Evolutionary conservation across 2,329 filamentous ascomycete species (phyloP), one percentile per base, ranked within the genome.

Genomic region (Clonostachys byssicola): DNA sequence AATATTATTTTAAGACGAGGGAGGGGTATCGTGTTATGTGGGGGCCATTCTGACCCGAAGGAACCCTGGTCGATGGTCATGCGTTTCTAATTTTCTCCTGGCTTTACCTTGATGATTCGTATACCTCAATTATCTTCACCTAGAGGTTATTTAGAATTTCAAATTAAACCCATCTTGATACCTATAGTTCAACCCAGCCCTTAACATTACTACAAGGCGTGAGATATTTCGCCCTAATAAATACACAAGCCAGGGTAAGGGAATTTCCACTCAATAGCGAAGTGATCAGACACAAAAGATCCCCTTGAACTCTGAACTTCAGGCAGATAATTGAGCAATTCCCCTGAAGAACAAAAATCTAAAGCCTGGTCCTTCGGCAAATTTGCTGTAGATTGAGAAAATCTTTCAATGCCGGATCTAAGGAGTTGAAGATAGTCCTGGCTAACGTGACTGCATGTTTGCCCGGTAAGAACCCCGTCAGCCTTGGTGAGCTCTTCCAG

Each of bases 201-300:
- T 20, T 5, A 20, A 20, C 5, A 20, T 20, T 20, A 20, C 18
- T 5, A 20, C 5, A 20, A 20, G 18, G 18, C 18, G 18, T 20
- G 18, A 20, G 5, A 20, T 5, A 20, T 4, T 20, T 20, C 4
- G 5, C 18, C 18, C 18, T 20, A 20, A 5, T 20, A 20, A 20
- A 20, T 20, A 20, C 18, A 20, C 5, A 20, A 20, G 5, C 18
- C 18, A 20, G 18, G 18, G 18, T 38, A 38, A 0, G 77, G 76
- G 51, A 80, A 80, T 50, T 78, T 74, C 77, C 75, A 80, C 48
- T 80, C 76, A 16, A 77, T 73, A 0, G 77, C 68, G 51, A 80
- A 80, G 47, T 80, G 73, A 50, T 73, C 72, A 0, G 76, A 77
- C 1, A 76, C 67, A 59, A 79, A 80, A 9, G 68, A 70, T 45